phyloP scores from a whole-genome alignment of 2,329 filamentous ascomycete genomes.

The Byssoonygena ceratinophila region DNA sequence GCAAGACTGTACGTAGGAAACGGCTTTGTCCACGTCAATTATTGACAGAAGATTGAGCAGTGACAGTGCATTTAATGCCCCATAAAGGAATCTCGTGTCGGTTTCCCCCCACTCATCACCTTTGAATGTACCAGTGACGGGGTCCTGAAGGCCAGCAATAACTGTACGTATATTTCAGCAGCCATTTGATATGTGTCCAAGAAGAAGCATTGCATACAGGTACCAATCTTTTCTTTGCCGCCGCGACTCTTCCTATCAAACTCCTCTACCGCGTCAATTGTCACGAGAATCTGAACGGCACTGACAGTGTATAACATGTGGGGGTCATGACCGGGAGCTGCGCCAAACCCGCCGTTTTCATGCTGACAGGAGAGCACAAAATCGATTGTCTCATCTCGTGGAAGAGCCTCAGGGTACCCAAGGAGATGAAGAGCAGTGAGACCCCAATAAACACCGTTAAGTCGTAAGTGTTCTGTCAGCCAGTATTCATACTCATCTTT shows the following conservation, averaged over 20 bases:
- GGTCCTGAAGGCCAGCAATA: slow-evolving; percentile 73
- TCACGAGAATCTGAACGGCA: slow-evolving; percentile 84
- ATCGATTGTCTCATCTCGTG: slow-evolving; percentile 68
- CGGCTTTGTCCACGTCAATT: slow-evolving; percentile 69
- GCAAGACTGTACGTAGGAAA: slow-evolving; percentile 68
- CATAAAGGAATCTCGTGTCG: slow-evolving; percentile 89
- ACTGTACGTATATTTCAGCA: slow-evolving; percentile 37
- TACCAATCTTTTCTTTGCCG: slow-evolving; percentile 62
- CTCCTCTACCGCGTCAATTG: slow-evolving; percentile 71
- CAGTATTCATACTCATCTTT: slow-evolving; percentile 96
- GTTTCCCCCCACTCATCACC: slow-evolving; percentile 96
- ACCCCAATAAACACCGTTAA: slow-evolving; percentile 96
- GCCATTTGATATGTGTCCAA: not conserved
- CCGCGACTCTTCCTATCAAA: slow-evolving; percentile 59
- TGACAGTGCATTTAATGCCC: slow-evolving; percentile 78
- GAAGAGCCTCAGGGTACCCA: slow-evolving; percentile 66
- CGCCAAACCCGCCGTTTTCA: slow-evolving; percentile 80
- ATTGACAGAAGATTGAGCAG: slow-evolving; percentile 63
- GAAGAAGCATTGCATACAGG: slow-evolving; percentile 51
- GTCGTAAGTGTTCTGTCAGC: slow-evolving; percentile 89
- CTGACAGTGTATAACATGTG: slow-evolving; percentile 96
- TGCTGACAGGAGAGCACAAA: slow-evolving; percentile 95
- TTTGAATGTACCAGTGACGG: slow-evolving; percentile 71
- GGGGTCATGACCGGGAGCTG: slow-evolving; percentile 85
- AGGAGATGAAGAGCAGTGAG: slow-evolving; percentile 80